These are phyloP conservation scores for Pyrus bretschneideri DNA, from an alignment of 306 rosid species.

Conservation along the genomic window DNA sequence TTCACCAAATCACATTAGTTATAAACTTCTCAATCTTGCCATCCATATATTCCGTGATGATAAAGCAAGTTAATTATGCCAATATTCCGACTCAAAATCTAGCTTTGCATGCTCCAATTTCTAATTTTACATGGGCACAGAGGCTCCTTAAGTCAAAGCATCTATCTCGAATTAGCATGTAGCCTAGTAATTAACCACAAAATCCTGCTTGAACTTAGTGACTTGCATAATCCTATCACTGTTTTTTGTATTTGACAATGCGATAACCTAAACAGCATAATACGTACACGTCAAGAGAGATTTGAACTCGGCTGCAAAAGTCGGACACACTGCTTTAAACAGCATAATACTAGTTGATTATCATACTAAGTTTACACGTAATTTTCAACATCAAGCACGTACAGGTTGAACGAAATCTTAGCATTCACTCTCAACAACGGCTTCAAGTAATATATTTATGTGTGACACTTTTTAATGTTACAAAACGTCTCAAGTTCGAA, in stretches of 20 bases:
- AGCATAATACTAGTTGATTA: not conserved
- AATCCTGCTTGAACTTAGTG: too few relatives aligned
- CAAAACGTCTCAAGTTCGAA: not conserved
- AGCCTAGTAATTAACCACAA: too few relatives aligned
- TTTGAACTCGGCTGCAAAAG: too few relatives aligned
- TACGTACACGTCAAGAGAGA: too few relatives aligned
- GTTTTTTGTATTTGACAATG: too few relatives aligned
- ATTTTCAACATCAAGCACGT: not conserved
- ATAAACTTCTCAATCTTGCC: not conserved
- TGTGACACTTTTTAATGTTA: too few relatives aligned
- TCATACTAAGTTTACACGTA: not conserved
- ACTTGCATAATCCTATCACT: too few relatives aligned
- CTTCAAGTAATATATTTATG: not conserved
- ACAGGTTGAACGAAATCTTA: too few relatives aligned
- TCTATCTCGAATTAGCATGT: not conserved
- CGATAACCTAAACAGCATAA: too few relatives aligned
- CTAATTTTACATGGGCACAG: not conserved
- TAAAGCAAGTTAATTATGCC: not conserved
- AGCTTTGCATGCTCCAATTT: not conserved
- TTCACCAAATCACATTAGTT: not conserved
- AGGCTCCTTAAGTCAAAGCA: not conserved
- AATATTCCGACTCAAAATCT: not conserved
- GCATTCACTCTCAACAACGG: not conserved
- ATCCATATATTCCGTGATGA: not conserved
- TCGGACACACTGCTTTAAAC: too few relatives aligned